Base-by-base conservation (phyloP, 2,329 filamentous ascomycete genomes). In the Nectriaceae sp. region DNA sequence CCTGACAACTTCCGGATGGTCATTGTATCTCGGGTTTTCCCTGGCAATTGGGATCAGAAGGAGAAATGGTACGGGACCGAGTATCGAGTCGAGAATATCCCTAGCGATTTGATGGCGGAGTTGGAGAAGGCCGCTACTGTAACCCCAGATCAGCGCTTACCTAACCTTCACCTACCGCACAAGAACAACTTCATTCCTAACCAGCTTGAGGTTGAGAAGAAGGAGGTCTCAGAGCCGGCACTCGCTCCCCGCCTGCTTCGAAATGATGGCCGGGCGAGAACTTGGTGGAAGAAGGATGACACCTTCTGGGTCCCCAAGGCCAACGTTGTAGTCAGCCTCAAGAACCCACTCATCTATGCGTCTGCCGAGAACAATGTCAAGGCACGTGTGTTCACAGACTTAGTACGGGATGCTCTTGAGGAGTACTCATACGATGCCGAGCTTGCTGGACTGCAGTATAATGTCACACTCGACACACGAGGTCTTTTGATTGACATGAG, bases 21-120 rank as follows among this genome's bases (percentile, higher is more conserved):
- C 2, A 78, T 97, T 42, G 84, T 95, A 21, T 93, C 90, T 20
- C 89, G 91, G 63, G 87, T 89, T 8, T 88, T 86, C 57, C 92
- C 92, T 0, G 92, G 90, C 0, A 80, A 83, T 43, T 97, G 90
- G 89, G 81, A 95, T 56, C 74, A 86, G 66, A 95, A 88, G 65
- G 94, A 99, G 74, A 90, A 92, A 66, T 99, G 94, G 94, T 99
- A 99, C 61, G 93, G 93, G 8, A 99, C 94, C 0, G 92, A 97
- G 64, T 96, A 97, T 71, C 89, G 84, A 54, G 80, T 86, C 24
- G 88, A 95, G 65, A 87, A 84, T 64, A 89, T 99, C 29, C 85
- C 92, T 0, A 66, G 78, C 13, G 84, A 91, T 16, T 86, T 97
- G 59, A 75, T 96, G 66, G 73, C 77, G 11, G 85, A 90, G 42